Conservation (phyloP, 331 rosid genomes). For the Acacia pycnantha region DNA sequence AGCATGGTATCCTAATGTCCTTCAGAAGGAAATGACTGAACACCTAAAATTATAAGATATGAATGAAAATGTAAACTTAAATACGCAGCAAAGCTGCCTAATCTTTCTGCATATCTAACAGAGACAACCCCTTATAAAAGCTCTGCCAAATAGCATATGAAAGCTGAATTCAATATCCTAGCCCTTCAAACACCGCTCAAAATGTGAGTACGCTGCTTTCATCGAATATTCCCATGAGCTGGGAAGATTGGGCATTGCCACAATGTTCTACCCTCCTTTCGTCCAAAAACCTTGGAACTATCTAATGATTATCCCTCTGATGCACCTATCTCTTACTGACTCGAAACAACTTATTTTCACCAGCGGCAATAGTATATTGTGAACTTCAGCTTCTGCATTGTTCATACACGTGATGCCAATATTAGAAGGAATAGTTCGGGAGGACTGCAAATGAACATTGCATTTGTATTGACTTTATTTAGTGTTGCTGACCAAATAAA, state of each 20-base stretch:
- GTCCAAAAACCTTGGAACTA: background rate
- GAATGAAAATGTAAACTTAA: too few relatives aligned
- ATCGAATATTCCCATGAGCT: background rate
- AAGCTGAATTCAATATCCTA: too few relatives aligned
- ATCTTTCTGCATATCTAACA: too few relatives aligned
- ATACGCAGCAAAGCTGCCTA: too few relatives aligned
- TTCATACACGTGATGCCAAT: background rate
- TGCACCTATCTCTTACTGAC: background rate
- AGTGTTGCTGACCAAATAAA: background rate
- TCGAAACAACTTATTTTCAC: background rate
- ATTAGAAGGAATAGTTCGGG: background rate
- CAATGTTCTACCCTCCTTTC: background rate
- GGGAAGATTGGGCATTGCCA: background rate
- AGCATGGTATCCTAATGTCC: background rate
- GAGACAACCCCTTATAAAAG: too few relatives aligned
- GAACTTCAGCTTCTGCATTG: background rate
- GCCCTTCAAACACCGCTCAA: too few relatives aligned
- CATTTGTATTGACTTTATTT: background rate
- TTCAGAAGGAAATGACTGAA: background rate
- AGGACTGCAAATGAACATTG: background rate
- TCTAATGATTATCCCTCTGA: background rate
- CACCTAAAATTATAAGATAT: background rate
- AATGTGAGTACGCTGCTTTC: too few relatives aligned
- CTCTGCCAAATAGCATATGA: too few relatives aligned
- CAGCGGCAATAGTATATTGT: background rate